Conservation (phyloP, 768 basidiomycete species). For the Xerocomellus dryophilus region DNA sequence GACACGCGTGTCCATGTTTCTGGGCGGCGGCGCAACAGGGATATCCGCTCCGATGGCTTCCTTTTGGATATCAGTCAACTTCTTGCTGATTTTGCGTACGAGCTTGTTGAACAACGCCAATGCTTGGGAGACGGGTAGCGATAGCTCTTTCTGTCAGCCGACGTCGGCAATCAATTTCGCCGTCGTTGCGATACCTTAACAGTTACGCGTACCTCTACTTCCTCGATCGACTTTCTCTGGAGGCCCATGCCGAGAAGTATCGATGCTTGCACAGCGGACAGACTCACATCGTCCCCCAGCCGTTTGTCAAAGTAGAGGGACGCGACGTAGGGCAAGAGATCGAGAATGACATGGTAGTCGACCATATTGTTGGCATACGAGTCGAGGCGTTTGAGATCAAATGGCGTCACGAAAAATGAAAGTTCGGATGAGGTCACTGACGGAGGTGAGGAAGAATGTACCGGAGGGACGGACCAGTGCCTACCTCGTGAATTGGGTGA, state of each 20-base stretch:
- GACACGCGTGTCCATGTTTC: slow-evolving; percentile 15
- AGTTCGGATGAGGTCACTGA: slow-evolving; percentile 42
- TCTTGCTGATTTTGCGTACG: slow-evolving; percentile 77
- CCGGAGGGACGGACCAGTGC: slow-evolving; percentile 32
- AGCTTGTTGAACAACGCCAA: slow-evolving; percentile 91
- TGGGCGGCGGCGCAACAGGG: slow-evolving; percentile 39
- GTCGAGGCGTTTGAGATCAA: slow-evolving; percentile 93
- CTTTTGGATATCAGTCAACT: slow-evolving; percentile 75
- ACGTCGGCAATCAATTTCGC: slow-evolving; percentile 2
- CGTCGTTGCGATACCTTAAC: background rate
- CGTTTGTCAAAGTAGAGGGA: slow-evolving; percentile 82
- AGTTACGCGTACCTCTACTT: slow-evolving; percentile 65
- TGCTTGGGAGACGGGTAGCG: slow-evolving; percentile 79
- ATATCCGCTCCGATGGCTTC: slow-evolving; percentile 66
- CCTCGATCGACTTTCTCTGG: slow-evolving; percentile 87
- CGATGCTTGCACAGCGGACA: slow-evolving; percentile 89
- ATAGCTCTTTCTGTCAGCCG: slow-evolving; percentile 62
- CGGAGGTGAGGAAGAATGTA: background rate
- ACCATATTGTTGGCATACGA: slow-evolving; percentile 95
- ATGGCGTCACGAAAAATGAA: slow-evolving; percentile 72
- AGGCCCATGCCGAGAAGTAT: slow-evolving; percentile 87
- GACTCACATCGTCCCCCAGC: slow-evolving; percentile 57
- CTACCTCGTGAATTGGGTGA: slow-evolving; percentile 15
- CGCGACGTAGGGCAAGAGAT: slow-evolving; percentile 80
- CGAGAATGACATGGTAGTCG: slow-evolving; percentile 94